Base-by-base conservation (phyloP, 2,329 filamentous ascomycete species). In the Cladosporium cucumerinum region DNA sequence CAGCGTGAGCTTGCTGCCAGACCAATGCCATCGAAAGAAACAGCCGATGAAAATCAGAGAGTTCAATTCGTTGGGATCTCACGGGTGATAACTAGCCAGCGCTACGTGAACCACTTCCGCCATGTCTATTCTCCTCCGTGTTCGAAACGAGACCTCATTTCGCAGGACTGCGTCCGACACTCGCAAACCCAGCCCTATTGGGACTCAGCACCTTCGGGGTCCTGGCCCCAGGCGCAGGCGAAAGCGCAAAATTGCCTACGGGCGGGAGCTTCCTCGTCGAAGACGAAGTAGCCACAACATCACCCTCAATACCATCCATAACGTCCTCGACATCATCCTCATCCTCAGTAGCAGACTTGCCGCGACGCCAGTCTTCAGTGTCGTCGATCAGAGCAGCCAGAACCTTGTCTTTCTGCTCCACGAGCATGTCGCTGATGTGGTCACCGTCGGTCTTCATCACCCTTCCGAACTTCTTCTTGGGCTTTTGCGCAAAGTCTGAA, bases 381-480 rank as follows among this genome's bases (percentile, higher is more conserved):
- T 76, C 75, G 39, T 74, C 67, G 32, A 78, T 70, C 36, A 88
- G 77, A 70, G 79, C 78, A 11, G 78, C 71, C 60, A 79, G 79
- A 1, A 87, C 83, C 23, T 83, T 77, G 1, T 80, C 74, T 65
- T 81, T 78, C 72, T 87, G 84, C 64, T 80, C 76, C 21, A 78
- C 69, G 57, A 88, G 78, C 85, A 88, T 88, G 52, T 86, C 82
- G 66, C 83, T 83, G 49, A 87, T 75, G 1, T 78, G 77, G 1
- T 75, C 74, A 21, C 78, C 75, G 1, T 77, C 70, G 3, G 83
- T 85, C 62, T 79, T 75, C 18, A 81, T 70, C 11, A 88, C 76
- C 3, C 77, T 77, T 5, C 86, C 86, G 71, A 87, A 87, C 63
- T 85, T 83, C 72, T 84, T 86, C 32, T 83, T 83, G 5, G 81